These are phyloP conservation scores for Kurtzmaniella quercitrusa DNA, from an alignment of 1,139 yeast genomes.

Conservation along the genomic window DNA sequence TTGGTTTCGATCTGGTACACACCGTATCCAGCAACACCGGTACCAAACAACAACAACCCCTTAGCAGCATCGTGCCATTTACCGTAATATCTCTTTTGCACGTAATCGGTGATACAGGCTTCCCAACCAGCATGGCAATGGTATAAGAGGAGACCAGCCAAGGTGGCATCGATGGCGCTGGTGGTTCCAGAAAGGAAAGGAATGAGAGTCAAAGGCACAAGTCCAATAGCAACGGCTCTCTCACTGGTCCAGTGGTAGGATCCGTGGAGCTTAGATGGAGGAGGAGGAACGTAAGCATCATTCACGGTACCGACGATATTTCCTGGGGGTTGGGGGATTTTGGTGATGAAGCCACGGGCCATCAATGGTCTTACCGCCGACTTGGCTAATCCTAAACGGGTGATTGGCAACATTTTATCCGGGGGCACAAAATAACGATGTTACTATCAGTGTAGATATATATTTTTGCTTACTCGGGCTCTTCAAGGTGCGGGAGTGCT, in stretches of 20 bases:
- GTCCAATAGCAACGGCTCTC: conserved; percentile 51
- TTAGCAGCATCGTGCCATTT: conserved; percentile 61
- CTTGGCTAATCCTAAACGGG: conserved; percentile 20
- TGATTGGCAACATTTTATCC: conserved; percentile 15
- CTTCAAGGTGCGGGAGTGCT: neutral
- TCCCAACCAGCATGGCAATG: conserved; percentile 72
- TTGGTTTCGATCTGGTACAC: conserved; percentile 74
- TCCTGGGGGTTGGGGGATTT: conserved; percentile 75
- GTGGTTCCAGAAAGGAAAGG: conserved; percentile 60
- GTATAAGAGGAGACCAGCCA: conserved; percentile 52
- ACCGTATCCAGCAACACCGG: conserved; percentile 73
- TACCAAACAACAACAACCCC: conserved; percentile 63
- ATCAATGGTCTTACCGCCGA: conserved; percentile 10
- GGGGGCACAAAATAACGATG: neutral
- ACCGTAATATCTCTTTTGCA: conserved; percentile 76
- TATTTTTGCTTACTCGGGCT: neutral
- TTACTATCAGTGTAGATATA: neutral
- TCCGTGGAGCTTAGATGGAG: conserved; percentile 53
- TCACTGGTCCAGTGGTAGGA: conserved; percentile 74
- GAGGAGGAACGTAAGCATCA: conserved; percentile 65
- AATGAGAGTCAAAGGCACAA: conserved; percentile 60
- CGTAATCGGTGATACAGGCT: conserved; percentile 75
- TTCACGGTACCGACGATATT: conserved; percentile 70
- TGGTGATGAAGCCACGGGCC: conserved; percentile 26
- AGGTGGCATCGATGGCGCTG: conserved; percentile 50